A percentile compares a stretch with the other conserved stretches of the same genome.
phyloP scores from a whole-genome alignment of 306 rosid genomes.

The Calophaca sinica region DNA sequence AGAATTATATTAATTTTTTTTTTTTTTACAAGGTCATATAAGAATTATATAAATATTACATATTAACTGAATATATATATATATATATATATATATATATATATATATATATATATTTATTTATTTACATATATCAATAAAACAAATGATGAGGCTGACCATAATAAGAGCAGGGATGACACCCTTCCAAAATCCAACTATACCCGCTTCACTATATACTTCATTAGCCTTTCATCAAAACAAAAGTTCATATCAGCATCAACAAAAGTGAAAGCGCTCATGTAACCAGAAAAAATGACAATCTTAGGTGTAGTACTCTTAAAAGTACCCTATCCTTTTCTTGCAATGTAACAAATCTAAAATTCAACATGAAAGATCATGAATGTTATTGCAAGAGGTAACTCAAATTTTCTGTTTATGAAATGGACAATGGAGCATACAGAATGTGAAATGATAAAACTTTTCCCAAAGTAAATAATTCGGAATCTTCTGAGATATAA shows the following conservation, averaged over 20 bases:
- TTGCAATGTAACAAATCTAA: slow-evolving; percentile 9
- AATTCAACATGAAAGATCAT: slow-evolving; percentile 24
- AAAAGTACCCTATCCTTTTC: background rate
- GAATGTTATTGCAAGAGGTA: background rate
- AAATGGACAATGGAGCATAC: slow-evolving; percentile 13
- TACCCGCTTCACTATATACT: slow-evolving; percentile 71
- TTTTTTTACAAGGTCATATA: no score
- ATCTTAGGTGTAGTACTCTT: background rate
- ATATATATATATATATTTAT: no score
- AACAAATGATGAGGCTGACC: slow-evolving; percentile 57
- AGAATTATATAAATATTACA: background rate
- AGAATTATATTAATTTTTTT: background rate
- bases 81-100: no score
- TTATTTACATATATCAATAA: no score
- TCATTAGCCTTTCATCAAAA: slow-evolving; percentile 61
- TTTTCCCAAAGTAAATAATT: background rate
- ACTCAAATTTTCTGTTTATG: slow-evolving; percentile 28
- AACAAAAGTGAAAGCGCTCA: slow-evolving; percentile 1
- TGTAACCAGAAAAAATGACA: slow-evolving; percentile 14
- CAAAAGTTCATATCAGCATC: slow-evolving; percentile 39
- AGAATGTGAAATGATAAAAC: slow-evolving; percentile 13
- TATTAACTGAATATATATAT: slow-evolving; percentile 29
- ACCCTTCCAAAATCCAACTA: slow-evolving; percentile 88
- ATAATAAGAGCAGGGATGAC: slow-evolving; percentile 82
- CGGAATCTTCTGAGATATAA: background rate